Percentiles rank a stretch among this genome's conserved stretches.
phyloP scores from a whole-genome alignment of 2,329 filamentous ascomycete genomes.

The Bipolaris gigantea region DNA sequence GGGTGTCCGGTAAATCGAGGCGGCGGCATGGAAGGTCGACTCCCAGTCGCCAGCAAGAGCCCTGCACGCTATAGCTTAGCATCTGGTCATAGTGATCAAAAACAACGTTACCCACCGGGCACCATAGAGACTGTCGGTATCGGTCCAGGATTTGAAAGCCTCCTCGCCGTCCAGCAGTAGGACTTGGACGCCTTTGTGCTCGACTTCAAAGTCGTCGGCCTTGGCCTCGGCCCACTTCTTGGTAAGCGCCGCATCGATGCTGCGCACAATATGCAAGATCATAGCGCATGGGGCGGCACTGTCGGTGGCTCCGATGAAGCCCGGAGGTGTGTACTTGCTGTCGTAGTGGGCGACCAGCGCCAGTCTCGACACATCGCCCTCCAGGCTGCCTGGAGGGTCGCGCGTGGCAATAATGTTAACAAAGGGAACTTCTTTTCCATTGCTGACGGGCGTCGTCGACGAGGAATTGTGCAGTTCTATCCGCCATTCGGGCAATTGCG shows the following conservation, averaged over 20 bases:
- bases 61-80: slow-evolving; percentile 27
- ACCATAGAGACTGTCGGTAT: slow-evolving; percentile 85
- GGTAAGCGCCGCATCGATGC: slow-evolving; percentile 79
- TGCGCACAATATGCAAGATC: slow-evolving; percentile 81
- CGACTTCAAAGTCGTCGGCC: slow-evolving; percentile 57
- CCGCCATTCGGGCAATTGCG: slow-evolving; percentile 77
- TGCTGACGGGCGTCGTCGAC: slow-evolving; percentile 76
- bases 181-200: slow-evolving; percentile 83
- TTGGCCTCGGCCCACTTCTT: slow-evolving; percentile 73
- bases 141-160: slow-evolving; percentile 80
- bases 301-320: slow-evolving; percentile 92
- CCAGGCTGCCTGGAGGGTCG: slow-evolving; percentile 77
- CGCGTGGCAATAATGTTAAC: slow-evolving; percentile 85
- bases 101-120: slow-evolving; percentile 60
- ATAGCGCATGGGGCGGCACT: slow-evolving; percentile 95
- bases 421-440: slow-evolving; percentile 75
- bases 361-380: slow-evolving; percentile 77
- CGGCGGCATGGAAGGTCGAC: slow-evolving; percentile 64
- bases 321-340: slow-evolving; percentile 75
- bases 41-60: slow-evolving; percentile 87
- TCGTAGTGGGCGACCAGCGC: slow-evolving; percentile 95
- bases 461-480: slow-evolving; percentile 87
- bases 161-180: slow-evolving; percentile 93
- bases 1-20: slow-evolving; percentile 73
- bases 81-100: neutral